Evolutionary conservation across 2,329 filamentous ascomycete species (phyloP), one percentile per base, ranked within the genome.

Genomic region (Zymoseptoria pseudotritici): DNA sequence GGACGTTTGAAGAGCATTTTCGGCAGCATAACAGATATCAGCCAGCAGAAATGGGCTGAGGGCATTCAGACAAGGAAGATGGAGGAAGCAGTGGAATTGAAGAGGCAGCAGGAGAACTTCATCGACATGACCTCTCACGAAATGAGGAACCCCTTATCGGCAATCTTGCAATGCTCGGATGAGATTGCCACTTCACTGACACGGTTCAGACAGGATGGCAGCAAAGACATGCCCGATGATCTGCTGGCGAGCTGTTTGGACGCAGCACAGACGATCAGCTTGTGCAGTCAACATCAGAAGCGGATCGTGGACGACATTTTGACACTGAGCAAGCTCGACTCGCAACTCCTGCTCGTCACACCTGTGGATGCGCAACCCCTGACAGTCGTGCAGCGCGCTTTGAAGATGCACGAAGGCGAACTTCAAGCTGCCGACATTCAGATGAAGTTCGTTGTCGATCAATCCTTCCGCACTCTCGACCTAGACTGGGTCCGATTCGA

Each of bases 11-110:
- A 90, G 75, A 85, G 86, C 62, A 86, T 91, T 2, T 91, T 92
- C 66, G 89, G 88, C 56, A 89, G 86, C 69, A 87, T 95, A 56
- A 93, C 90, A 0, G 90, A 95, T 69, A 95, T 96, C 64, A 91
- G 88, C 19, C 84, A 88, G 57, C 89, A 94, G 71, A 96, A 95
- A 72, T 87, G 87, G 80, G 90, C 90, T 1, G 90, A 95, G 73
- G 86, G 87, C 53, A 85, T 91, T 36, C 89, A 95, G 72, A 90
- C 83, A 67, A 82, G 86, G 52, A 85, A 89, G 60, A 87, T 89
- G 69, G 84, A 92, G 68, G 90, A 94, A 71, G 91, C 90, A 0
- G 84, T 92, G 2, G 88, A 93, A 71, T 80, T 91, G 62, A 94
- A 94, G 73, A 80, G 86, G 4, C 87, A 89, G 69, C 90, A 93